Evolutionary conservation across 306 rosid genomes (phyloP).

Genomic region (Sechiopsis laciniata): DNA sequence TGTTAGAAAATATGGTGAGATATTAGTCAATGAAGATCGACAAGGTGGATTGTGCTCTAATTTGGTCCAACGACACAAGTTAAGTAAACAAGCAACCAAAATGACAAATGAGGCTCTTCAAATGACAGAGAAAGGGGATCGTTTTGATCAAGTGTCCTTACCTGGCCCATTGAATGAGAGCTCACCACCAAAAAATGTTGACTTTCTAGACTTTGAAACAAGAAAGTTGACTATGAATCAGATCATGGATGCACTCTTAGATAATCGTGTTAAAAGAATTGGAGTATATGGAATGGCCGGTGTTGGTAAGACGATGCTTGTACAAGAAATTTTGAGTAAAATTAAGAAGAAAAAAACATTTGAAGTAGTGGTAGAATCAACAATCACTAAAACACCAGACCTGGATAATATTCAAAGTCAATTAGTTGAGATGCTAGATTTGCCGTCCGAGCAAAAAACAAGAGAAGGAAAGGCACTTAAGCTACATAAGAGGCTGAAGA

Average conservation of each 20-base stretch:
- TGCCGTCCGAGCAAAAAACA: neutral
- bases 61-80: no score
- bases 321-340: neutral
- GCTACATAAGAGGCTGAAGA: slow-evolving; percentile 8
- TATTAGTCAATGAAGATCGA: no score
- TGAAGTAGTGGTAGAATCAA: neutral
- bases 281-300: slow-evolving; percentile 25
- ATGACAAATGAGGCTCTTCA: no score
- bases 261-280: neutral
- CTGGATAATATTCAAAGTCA: neutral
- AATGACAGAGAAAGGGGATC: no score
- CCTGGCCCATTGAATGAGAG: no score
- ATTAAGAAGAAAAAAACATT: neutral
- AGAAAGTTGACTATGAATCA: neutral
- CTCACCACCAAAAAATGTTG: neutral
- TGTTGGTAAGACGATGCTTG: slow-evolving; percentile 27
- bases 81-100: no score
- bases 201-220: neutral
- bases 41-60: no score
- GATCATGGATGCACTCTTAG: neutral
- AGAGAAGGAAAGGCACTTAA: neutral
- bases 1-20: no score
- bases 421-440: neutral
- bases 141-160: no score
- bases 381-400: neutral